phyloP scores from a whole-genome alignment of 108 stramenopile genomes.

The Stephanodiscus minutulus region DNA sequence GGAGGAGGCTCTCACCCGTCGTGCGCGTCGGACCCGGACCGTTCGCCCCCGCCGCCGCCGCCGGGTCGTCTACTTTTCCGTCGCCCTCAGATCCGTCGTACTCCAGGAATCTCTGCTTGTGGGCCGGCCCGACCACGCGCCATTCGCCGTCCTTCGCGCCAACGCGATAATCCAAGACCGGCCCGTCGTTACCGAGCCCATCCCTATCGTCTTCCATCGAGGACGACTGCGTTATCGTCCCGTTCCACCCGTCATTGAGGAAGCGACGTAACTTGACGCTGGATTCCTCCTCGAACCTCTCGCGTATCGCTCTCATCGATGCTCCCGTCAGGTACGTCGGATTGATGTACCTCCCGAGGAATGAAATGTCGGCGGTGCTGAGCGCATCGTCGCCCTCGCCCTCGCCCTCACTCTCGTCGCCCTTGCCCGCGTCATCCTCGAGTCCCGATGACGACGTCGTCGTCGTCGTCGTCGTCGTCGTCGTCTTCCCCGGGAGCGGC shows the following conservation, averaged over 20 bases:
- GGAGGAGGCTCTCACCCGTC: conserved; percentile 48
- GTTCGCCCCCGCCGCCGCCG: conserved; percentile 9
- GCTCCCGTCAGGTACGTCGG: conserved; percentile 59
- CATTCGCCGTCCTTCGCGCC: conserved; percentile 68
- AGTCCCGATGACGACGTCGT: background rate
- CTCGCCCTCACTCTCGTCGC: conserved; percentile 5
- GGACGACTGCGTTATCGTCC: conserved; percentile 39
- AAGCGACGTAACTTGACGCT: conserved; percentile 83
- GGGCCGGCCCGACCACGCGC: conserved; percentile 89
- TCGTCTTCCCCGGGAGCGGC: too few relatives aligned
- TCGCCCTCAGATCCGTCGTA: conserved; percentile 20
- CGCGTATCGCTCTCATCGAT: conserved; percentile 67
- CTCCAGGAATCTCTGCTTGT: conserved; percentile 90
- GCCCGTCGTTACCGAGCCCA: conserved; percentile 56
- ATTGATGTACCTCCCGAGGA: conserved; percentile 71
- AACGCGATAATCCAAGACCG: conserved; percentile 58
- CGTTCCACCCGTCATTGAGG: conserved; percentile 57
- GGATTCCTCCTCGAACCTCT: conserved; percentile 81
- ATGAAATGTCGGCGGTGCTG: conserved; percentile 55
- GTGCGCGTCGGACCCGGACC: conserved; percentile 2
- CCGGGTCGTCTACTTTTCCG: background rate
- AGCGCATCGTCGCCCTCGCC: conserved; percentile 31
- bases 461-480: conserved; percentile 5
- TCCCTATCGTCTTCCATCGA: conserved; percentile 50
- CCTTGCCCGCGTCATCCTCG: background rate